Conservation (phyloP, 805 yeast species). For the Metschnikowia henanensis region DNA sequence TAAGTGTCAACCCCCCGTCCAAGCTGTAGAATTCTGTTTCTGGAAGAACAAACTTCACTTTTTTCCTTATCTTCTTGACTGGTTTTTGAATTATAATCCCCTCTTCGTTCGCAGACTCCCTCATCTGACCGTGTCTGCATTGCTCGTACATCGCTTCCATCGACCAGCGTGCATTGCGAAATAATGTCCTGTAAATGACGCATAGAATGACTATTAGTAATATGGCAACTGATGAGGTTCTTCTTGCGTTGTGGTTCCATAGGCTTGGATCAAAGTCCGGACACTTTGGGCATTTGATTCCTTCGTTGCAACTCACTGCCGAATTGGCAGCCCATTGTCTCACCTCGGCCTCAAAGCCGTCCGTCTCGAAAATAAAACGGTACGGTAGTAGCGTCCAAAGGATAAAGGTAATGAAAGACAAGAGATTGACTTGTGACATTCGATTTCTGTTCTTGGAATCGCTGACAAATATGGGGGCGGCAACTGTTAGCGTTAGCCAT, state of each 20-base stretch:
- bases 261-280: neutral
- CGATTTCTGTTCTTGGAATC: no score
- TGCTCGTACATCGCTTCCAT: conserved; percentile 5
- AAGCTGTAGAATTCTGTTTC: conserved; percentile 2
- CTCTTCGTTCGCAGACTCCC: neutral
- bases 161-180: conserved; percentile 1
- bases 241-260: conserved; percentile 1
- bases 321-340: conserved; percentile 7
- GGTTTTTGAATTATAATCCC: neutral
- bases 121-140: neutral
- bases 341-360: conserved; percentile 4
- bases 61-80: neutral
- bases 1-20: neutral
- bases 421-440: neutral
- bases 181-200: neutral
- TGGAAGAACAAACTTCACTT: conserved; percentile 7
- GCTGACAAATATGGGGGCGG: neutral
- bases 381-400: conserved; percentile 5
- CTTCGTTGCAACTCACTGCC: neutral
- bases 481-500: neutral
- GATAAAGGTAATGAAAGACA: neutral
- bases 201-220: neutral
- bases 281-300: neutral
- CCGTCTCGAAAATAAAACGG: neutral
- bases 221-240: neutral